Base-by-base conservation (phyloP, 495 filamentous ascomycete species). In the Parathielavia hyrcaniae region DNA sequence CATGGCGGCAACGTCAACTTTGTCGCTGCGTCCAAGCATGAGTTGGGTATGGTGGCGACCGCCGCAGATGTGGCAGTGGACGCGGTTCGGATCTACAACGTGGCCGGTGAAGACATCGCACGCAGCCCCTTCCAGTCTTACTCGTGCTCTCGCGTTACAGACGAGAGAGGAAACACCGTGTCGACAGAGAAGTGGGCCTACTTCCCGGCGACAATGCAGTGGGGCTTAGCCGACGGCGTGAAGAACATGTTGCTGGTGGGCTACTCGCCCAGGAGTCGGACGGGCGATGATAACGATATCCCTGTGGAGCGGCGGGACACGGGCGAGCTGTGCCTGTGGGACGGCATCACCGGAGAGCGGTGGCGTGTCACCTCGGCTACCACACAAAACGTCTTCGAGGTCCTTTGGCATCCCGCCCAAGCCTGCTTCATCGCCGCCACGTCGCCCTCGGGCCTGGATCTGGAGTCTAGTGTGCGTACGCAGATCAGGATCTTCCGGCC, bases 291-390 rank as follows among this genome's bases (percentile, higher is more conserved):
- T 16, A 69, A 73, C 11, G 80, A 83, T 48, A 81, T 83, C 39
- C 76, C 81, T 0, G 75, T 76, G 59, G 81, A 69, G 60, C 73
- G 61, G 67, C 74, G 61, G 22, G 63, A 78, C 47, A 72, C 74
- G 4, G 91, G 91, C 1, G 86, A 93, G 64, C 76, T 92, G 14
- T 86, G 83, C 51, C 61, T 90, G 0, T 96, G 87, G 87, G 77
- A 85, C 57, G 76, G 85, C 0, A 57, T 72, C 16, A 78, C 80
- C 44, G 72, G 75, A 4, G 69, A 71, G 10, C 60, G 80, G 43
- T 65, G 76, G 61, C 66, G 67, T 45, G 65, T 85, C 22, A 77
- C 69, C 63, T 68, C 72, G 7, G 76, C 71, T 1, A 81, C 79
- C 8, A 82, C 82, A 0, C 82, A 86, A 39, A 91, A 89, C 60